Evolutionary conservation across 2,329 filamentous ascomycete genomes (phyloP).

Genomic region (Massarina eburnea): DNA sequence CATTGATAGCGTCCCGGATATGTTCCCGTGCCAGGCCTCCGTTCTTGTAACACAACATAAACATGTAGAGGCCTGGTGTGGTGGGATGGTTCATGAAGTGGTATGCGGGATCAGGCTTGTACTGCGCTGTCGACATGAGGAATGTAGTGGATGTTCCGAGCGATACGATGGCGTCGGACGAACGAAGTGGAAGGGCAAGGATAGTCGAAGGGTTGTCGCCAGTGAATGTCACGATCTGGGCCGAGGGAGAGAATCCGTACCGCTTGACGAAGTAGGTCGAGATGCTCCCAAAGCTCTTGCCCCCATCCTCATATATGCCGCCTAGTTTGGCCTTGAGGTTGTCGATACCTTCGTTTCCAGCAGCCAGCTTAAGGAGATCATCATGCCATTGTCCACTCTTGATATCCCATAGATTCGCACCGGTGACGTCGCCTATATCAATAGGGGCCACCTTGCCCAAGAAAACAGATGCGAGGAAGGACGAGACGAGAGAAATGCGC

Average conservation of each 20-base stretch:
- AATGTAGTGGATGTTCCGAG: conserved; percentile 96
- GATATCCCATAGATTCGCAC: conserved; percentile 97
- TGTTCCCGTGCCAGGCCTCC: conserved; percentile 90
- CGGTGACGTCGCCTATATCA: conserved; percentile 92
- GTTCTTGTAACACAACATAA: conserved; percentile 99
- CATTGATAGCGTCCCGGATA: conserved; percentile 78
- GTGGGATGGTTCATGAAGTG: conserved; percentile 99
- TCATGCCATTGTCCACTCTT: conserved; percentile 72
- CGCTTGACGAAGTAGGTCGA: conserved; percentile 75
- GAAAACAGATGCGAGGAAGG: conserved; percentile 89
- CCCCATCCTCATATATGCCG: conserved; percentile 76
- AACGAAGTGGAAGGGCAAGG: conserved; percentile 80
- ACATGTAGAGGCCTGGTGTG: conserved; percentile 91
- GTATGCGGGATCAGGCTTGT: conserved; percentile 85
- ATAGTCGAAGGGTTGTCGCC: conserved; percentile 97
- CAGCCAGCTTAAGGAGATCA: conserved; percentile 72
- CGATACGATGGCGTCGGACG: conserved; percentile 90
- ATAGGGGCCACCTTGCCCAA: conserved; percentile 83
- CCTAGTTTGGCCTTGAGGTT: conserved; percentile 79
- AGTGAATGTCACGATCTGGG: conserved; percentile 82
- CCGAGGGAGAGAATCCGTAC: conserved; percentile 75
- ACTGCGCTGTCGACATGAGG: conserved; percentile 92
- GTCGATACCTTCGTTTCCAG: conserved; percentile 62
- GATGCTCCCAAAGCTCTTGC: conserved; percentile 73
- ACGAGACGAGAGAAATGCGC: conserved; percentile 91